phyloP scores from a whole-genome alignment of 75 land plant genomes.

The Pinus taeda region DNA sequence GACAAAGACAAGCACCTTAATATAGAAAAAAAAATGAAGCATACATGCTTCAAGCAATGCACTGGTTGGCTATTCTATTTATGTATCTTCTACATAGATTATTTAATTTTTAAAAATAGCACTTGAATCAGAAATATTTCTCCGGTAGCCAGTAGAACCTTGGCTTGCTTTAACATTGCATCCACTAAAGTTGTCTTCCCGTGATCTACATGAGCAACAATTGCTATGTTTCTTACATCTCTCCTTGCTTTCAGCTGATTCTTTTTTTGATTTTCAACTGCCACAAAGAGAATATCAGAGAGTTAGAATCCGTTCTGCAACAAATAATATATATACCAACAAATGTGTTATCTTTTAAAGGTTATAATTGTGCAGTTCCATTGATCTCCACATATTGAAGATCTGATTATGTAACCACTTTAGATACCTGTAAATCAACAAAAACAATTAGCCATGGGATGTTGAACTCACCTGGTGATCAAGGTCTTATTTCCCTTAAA shows the following conservation, averaged over 20 bases:
- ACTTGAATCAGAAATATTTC: background rate
- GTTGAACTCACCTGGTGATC: no score
- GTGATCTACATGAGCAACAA: constrained; percentile 97
- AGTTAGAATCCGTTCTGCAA: background rate
- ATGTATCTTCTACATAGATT: constrained; percentile 4
- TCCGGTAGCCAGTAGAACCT: constrained; percentile 41
- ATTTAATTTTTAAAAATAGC: background rate
- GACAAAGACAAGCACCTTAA: background rate
- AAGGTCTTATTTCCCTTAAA: no score
- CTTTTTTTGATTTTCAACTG: constrained; percentile 33
- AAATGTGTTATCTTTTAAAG: background rate
- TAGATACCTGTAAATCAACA: no score
- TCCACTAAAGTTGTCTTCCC: constrained; percentile 97
- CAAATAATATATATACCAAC: background rate
- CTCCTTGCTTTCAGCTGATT: constrained; percentile 45
- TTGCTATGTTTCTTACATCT: constrained; percentile 89
- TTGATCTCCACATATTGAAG: background rate
- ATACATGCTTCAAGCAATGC: background rate
- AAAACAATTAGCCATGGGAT: no score
- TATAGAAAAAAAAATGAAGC: background rate
- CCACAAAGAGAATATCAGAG: constrained; percentile 1
- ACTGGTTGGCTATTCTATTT: background rate
- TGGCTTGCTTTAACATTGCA: constrained; percentile 90
- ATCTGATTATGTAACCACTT: no score
- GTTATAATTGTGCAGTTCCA: background rate